Conservation (phyloP, 1,284 basidiomycete genomes). For the Athelia psychrophila region DNA sequence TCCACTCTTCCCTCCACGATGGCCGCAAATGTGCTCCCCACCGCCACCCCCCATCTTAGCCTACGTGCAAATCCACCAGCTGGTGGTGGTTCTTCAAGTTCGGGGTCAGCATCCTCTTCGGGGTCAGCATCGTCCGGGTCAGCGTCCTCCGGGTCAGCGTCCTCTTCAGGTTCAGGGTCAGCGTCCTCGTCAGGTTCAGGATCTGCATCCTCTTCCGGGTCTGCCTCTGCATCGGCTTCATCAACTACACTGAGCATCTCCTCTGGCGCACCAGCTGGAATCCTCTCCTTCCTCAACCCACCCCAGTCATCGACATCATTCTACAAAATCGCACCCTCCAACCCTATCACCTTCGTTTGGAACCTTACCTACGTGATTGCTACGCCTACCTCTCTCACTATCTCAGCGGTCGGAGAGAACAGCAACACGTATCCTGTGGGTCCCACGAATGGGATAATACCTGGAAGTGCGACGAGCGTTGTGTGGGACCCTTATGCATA, state of each 20-base stretch:
- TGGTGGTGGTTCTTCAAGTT: too few species aligned
- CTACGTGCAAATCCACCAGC: too few species aligned
- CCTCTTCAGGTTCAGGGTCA: neutral
- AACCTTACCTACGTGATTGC: conserved; percentile 75
- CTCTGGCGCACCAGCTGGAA: conserved; percentile 59
- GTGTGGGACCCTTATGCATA: conserved; percentile 84
- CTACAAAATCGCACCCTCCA: conserved; percentile 81
- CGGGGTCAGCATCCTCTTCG: neutral
- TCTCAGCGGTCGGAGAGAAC: conserved; percentile 81
- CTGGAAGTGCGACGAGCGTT: conserved; percentile 66
- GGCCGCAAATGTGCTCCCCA: too few species aligned
- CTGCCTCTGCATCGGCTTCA: conserved; percentile 11
- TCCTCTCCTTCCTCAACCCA: conserved; percentile 74
- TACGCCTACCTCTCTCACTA: conserved; percentile 71
- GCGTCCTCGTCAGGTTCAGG: neutral
- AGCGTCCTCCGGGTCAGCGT: neutral
- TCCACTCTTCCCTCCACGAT: too few species aligned
- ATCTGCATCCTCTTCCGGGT: neutral
- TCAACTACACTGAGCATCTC: conserved; percentile 36
- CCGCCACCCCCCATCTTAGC: too few species aligned
- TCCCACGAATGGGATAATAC: conserved; percentile 71
- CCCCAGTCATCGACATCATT: conserved; percentile 78
- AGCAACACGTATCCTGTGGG: conserved; percentile 88
- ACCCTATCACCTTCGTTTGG: conserved; percentile 90
- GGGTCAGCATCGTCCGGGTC: neutral